Percentiles rank a stretch among this genome's conserved stretches.
These are phyloP conservation scores for Amylocystis lapponica DNA, from an alignment of 768 basidiomycete genomes.

Conservation along the genomic window DNA sequence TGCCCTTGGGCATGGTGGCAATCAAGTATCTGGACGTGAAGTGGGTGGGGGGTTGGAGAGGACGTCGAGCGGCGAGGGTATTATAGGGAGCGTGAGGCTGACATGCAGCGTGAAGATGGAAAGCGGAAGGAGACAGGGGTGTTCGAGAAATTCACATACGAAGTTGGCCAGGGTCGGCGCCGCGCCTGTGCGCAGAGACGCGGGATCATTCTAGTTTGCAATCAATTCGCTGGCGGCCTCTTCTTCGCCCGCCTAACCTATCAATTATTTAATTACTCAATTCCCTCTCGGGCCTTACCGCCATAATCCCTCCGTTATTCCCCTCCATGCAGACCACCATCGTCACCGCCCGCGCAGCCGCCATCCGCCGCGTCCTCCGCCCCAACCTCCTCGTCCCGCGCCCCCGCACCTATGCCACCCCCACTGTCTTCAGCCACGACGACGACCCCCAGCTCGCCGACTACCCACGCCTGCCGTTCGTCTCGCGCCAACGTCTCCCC, in stretches of 20 bases:
- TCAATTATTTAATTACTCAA: background rate
- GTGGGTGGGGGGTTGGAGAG: background rate
- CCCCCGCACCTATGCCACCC: conserved; percentile 23
- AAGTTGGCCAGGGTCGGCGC: no score
- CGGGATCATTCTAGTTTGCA: no score
- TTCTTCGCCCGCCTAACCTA: no score
- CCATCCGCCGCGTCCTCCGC: conserved; percentile 24
- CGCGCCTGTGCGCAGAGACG: no score
- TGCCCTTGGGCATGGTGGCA: no score
- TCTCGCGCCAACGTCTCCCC: conserved; percentile 58
- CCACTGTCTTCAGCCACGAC: conserved; percentile 25
- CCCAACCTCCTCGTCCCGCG: conserved; percentile 7
- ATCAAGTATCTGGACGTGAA: no score
- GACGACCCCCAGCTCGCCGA: conserved; percentile 64
- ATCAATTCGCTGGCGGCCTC: no score
- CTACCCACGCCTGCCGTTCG: conserved; percentile 67
- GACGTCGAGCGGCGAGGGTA: background rate
- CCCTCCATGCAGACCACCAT: conserved; percentile 29
- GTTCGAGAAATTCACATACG: no score
- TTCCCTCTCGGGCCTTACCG: background rate
- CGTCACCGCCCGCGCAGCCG: conserved; percentile 34
- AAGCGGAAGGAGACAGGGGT: no score
- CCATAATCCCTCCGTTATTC: no score
- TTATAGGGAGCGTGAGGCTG: no score
- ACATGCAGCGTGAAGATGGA: no score